Evolutionary conservation across 208 protist species (phyloP).

Genomic region (Crithidia acanthocephali): DNA sequence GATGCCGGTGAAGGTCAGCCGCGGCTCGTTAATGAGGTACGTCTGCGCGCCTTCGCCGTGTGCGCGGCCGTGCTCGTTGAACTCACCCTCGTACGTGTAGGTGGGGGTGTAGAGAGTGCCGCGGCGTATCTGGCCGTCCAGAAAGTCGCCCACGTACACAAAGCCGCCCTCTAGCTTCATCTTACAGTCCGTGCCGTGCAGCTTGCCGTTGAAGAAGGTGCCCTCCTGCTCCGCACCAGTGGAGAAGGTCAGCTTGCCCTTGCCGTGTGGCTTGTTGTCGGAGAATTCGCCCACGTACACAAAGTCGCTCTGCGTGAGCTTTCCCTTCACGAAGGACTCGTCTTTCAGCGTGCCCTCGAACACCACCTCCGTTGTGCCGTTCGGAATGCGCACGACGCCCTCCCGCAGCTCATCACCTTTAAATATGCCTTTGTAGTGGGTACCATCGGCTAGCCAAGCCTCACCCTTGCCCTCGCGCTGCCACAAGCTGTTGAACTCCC

Average conservation of each 20-base stretch:
- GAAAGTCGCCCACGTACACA: slow-evolving; percentile 90
- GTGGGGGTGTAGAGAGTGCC: slow-evolving; percentile 89
- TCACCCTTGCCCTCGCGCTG: slow-evolving; percentile 86
- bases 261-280: slow-evolving; percentile 87
- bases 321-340: slow-evolving; percentile 84
- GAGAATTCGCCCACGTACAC: slow-evolving; percentile 86
- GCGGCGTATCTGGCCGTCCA: slow-evolving; percentile 77
- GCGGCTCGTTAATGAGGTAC: slow-evolving; percentile 86
- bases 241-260: slow-evolving; percentile 73
- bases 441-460: slow-evolving; percentile 89
- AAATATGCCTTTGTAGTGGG: slow-evolving; percentile 84
- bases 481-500: slow-evolving; percentile 84
- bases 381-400: slow-evolving; percentile 88
- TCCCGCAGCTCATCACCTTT: slow-evolving; percentile 76
- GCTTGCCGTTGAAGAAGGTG: slow-evolving; percentile 86
- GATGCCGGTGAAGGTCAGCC: slow-evolving; percentile 85
- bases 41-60: slow-evolving; percentile 89
- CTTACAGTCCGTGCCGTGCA: slow-evolving; percentile 84
- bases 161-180: slow-evolving; percentile 93
- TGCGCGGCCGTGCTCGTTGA: slow-evolving; percentile 86
- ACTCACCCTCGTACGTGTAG: slow-evolving; percentile 93
- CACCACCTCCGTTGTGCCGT: slow-evolving; percentile 79
- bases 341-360: slow-evolving; percentile 83
- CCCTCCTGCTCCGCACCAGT: slow-evolving; percentile 86
- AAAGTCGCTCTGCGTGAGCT: slow-evolving; percentile 81